These are phyloP conservation scores for Kwoniella sp. DNA, from an alignment of 768 basidiomycete species.

Conservation along the genomic window DNA sequence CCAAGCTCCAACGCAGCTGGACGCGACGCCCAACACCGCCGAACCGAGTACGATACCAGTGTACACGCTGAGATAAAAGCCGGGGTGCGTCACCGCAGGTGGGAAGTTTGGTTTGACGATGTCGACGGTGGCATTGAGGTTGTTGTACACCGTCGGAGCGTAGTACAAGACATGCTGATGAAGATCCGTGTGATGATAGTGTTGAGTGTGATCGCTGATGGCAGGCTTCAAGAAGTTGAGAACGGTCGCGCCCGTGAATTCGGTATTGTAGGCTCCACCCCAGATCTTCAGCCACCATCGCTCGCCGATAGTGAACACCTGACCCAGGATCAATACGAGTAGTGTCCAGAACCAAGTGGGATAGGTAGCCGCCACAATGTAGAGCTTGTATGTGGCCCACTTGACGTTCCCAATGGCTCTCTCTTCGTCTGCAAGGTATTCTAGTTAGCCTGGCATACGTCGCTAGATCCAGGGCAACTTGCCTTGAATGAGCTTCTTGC, in stretches of 20 bases:
- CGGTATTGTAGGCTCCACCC: constrained; percentile 55
- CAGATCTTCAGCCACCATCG: constrained; percentile 70
- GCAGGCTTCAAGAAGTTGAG: constrained; percentile 13
- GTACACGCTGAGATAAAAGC: constrained; percentile 39
- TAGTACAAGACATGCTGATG: constrained; percentile 31
- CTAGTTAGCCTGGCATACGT: neutral
- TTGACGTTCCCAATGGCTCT: constrained; percentile 76
- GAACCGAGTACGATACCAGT: constrained; percentile 26
- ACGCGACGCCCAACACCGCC: constrained; percentile 24
- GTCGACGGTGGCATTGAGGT: neutral
- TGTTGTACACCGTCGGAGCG: neutral
- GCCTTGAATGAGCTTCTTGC: constrained; percentile 39
- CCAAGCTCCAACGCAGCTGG: constrained; percentile 30
- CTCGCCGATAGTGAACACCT: constrained; percentile 35
- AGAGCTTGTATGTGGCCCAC: constrained; percentile 61
- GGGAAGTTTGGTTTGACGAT: constrained; percentile 12
- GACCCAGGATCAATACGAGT: constrained; percentile 53
- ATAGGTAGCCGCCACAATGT: constrained; percentile 49
- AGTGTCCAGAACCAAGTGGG: constrained; percentile 41
- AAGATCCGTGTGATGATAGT: constrained; percentile 17
- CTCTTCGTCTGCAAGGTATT: constrained; percentile 50
- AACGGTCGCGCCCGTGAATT: constrained; percentile 1
- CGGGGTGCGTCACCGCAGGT: constrained; percentile 31
- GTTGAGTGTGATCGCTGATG: constrained; percentile 1
- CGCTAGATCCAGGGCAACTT: neutral